These are phyloP conservation scores for Cordyceps cateniannulata DNA, from an alignment of 2,329 filamentous ascomycete genomes.

Conservation along the genomic window DNA sequence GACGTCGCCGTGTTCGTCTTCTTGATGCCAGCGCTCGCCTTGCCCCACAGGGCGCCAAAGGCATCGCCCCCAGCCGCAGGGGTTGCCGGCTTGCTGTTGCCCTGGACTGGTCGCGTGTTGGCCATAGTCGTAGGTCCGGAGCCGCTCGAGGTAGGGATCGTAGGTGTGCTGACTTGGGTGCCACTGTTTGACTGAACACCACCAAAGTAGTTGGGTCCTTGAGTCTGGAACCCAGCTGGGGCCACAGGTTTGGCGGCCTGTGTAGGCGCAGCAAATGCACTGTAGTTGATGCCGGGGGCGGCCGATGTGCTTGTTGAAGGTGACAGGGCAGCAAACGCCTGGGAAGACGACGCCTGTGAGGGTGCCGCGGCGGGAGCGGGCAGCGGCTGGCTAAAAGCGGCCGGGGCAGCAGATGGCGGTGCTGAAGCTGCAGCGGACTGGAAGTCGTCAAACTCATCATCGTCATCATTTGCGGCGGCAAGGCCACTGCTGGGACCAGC, in stretches of 20 bases:
- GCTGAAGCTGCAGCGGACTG: slow-evolving; percentile 66
- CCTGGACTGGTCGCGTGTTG: slow-evolving; percentile 41
- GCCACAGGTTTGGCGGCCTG: slow-evolving; percentile 42
- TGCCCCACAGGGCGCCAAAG: slow-evolving; percentile 82
- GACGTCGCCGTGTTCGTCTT: slow-evolving; percentile 56
- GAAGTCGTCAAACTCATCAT: slow-evolving; percentile 97
- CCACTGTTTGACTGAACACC: slow-evolving; percentile 53
- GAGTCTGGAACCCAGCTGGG: slow-evolving; percentile 63
- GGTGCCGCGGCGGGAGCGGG: slow-evolving; percentile 50
- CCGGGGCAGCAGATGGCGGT: slow-evolving; percentile 53
- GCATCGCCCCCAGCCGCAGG: slow-evolving; percentile 66
- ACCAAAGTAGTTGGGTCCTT: slow-evolving; percentile 91
- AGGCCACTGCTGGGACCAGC: slow-evolving; percentile 19
- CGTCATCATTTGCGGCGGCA: slow-evolving; percentile 51
- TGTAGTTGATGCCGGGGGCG: slow-evolving; percentile 55
- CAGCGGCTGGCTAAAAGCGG: slow-evolving; percentile 76
- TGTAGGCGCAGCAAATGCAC: slow-evolving; percentile 31
- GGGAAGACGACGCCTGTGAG: slow-evolving; percentile 65
- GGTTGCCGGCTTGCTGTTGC: slow-evolving; percentile 45
- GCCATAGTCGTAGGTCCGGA: slow-evolving; percentile 33
- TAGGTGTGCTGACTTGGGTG: slow-evolving; percentile 14
- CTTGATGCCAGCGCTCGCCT: slow-evolving; percentile 66
- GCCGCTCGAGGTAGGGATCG: slow-evolving; percentile 26
- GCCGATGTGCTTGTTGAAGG: slow-evolving; percentile 56
- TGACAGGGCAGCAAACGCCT: slow-evolving; percentile 71